phyloP scores from a whole-genome alignment of 2,329 filamentous ascomycete species.

The Geoglossum cookeanum region DNA sequence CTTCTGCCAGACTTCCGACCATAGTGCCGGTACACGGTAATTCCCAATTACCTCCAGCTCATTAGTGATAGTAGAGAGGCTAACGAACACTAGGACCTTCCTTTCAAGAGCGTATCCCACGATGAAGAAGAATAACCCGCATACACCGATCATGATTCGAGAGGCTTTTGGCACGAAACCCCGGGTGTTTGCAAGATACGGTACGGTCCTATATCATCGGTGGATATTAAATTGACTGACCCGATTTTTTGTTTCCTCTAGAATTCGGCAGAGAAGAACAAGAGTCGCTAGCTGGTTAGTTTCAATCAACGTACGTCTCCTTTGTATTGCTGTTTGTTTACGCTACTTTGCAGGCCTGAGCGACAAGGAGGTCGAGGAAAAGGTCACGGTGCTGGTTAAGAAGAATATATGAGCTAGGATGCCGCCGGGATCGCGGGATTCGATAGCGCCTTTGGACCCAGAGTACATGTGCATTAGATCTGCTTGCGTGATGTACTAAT shows the following conservation, averaged over 20 bases:
- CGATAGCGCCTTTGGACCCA: not conserved
- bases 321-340: conserved; percentile 7
- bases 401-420: not conserved
- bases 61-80: not conserved
- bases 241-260: conserved; percentile 16
- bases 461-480: not conserved
- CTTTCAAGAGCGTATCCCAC: conserved; percentile 81
- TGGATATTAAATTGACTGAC: not conserved
- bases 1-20: conserved; percentile 86
- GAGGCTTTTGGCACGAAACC: conserved; percentile 75
- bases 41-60: not conserved
- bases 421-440: not conserved
- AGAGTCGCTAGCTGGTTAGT: conserved; percentile 38
- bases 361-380: conserved; percentile 51
- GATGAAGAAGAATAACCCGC: conserved; percentile 98
- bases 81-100: conserved; percentile 49
- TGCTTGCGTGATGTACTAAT: not conserved
- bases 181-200: conserved; percentile 81
- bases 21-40: conserved; percentile 67
- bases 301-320: not conserved
- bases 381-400: conserved; percentile 39
- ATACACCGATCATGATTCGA: conserved; percentile 82
- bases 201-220: conserved; percentile 28
- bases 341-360: conserved; percentile 32
- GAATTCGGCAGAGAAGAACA: conserved; percentile 50